Conservation (phyloP, 78 protist species). For the Chrysochromulina parva region DNA sequence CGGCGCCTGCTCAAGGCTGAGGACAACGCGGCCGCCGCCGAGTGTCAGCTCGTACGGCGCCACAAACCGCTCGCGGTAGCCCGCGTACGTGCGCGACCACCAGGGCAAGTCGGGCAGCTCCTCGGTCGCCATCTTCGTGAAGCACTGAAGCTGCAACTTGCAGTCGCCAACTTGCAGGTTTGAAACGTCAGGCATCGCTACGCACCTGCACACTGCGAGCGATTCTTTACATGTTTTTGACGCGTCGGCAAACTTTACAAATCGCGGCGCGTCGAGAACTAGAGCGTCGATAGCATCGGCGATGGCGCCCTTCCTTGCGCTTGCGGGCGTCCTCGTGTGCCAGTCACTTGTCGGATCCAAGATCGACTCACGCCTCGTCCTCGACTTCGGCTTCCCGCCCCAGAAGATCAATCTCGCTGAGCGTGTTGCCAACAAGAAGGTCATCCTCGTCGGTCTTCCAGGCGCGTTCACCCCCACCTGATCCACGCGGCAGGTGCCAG, state of each 20-base stretch:
- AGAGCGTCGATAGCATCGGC: too few relatives aligned
- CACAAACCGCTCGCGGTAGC: constrained; percentile 18
- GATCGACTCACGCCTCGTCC: neutral
- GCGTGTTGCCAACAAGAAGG: neutral
- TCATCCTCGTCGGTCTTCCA: neutral
- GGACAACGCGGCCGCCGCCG: neutral
- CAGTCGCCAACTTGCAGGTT: too few relatives aligned
- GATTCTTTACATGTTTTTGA: too few relatives aligned
- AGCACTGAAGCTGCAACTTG: too few relatives aligned
- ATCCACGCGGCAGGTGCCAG: neutral
- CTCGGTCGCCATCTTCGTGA: neutral
- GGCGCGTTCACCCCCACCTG: constrained; percentile 27
- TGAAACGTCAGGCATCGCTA: too few relatives aligned
- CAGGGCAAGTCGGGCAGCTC: neutral
- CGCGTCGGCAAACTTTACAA: too few relatives aligned
- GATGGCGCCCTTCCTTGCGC: too few relatives aligned
- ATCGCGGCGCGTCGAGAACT: too few relatives aligned
- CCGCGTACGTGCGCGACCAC: constrained; percentile 19
- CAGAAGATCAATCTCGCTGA: neutral
- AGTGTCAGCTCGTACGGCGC: neutral
- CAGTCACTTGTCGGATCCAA: neutral
- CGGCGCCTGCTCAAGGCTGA: neutral
- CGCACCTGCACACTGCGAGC: too few relatives aligned
- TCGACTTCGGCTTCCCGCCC: neutral
- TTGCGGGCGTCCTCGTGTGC: neutral